phyloP scores from a whole-genome alignment of 2,329 filamentous ascomycete species.

The Xylaria sp. region DNA sequence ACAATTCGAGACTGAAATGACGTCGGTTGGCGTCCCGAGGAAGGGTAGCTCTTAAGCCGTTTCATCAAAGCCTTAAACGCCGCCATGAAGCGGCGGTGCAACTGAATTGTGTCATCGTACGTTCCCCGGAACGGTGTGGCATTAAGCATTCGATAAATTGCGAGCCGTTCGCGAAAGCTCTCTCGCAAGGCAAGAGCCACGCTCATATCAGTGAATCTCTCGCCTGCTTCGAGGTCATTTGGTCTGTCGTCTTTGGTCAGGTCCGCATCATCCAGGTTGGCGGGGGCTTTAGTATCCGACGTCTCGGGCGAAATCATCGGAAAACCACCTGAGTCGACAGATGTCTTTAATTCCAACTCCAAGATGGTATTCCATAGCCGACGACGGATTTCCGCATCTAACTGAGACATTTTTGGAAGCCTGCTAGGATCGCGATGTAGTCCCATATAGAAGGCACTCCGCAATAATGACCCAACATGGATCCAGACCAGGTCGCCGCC shows the following conservation, averaged over 20 bases:
- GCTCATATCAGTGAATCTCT: slow-evolving; percentile 60
- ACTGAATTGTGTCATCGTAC: slow-evolving; percentile 58
- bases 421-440: slow-evolving; percentile 66
- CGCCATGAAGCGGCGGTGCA: slow-evolving; percentile 56
- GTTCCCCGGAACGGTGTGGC: slow-evolving; percentile 51
- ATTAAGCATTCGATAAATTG: slow-evolving; percentile 57
- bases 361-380: slow-evolving; percentile 67
- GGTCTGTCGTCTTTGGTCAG: slow-evolving; percentile 56
- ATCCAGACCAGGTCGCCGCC: slow-evolving; percentile 65
- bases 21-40: slow-evolving; percentile 38
- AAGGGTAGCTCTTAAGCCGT: slow-evolving; percentile 36
- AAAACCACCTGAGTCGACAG: slow-evolving; percentile 62
- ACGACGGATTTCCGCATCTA: slow-evolving; percentile 64
- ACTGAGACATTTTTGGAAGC: slow-evolving; percentile 59
- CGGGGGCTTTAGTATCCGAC: slow-evolving; percentile 62
- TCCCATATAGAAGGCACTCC: slow-evolving; percentile 68
- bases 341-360: slow-evolving; percentile 64
- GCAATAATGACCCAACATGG: slow-evolving; percentile 60
- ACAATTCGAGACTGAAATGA: slow-evolving; percentile 58
- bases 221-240: slow-evolving; percentile 33
- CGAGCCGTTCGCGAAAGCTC: slow-evolving; percentile 57
- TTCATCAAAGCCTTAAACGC: slow-evolving; percentile 57
- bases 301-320: slow-evolving; percentile 59
- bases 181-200: slow-evolving; percentile 60
- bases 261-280: slow-evolving; percentile 64